Base-by-base conservation (phyloP, 768 basidiomycete species). In the Coprinopsis marcescibilis region DNA sequence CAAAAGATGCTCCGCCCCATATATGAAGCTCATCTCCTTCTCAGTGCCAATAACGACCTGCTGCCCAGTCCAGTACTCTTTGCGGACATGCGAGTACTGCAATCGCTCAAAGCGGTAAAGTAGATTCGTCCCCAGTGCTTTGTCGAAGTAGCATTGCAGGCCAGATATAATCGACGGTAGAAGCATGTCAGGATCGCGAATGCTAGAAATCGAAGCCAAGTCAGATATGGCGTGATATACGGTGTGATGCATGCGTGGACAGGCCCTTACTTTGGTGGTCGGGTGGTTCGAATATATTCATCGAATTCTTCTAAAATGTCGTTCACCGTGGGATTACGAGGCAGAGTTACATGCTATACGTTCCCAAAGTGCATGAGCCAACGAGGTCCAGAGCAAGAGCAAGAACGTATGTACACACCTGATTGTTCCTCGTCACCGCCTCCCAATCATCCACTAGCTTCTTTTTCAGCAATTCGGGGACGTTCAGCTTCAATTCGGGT, bases 371-470 rank as follows among this genome's bases (percentile, higher is more conserved):
- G n/a, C n/a, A n/a, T n/a, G n/a, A n/a, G n/a, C n/a, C n/a, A n/a
- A n/a, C n/a, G n/a, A n/a, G n/a, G n/a, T n/a, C n/a, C n/a, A n/a
- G n/a, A n/a, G n/a, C n/a, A n/a, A n/a, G n/a, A n/a, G n/a, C n/a
- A 12, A 19, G 19, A 43, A 26, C 20, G 13, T 40, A 17, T 15
- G 32, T 41, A 30, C 57, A 65, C 49, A 86, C 95, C 78, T 92
- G 88, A 55, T 83, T 81, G 60, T 93, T 89, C 70, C 96, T 97
- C 44, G 96, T 98, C 30, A 98, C 83, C 3, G 84, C 80, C 65
- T 98, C 95, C 96, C 96, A 99, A 55, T 98, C 96, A 58, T 98
- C 93, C 2, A 98, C 93, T 29, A 99, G 73, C 38, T 86, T 74
- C 24, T 82, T 76, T 63, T 96, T 97, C 52, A 98, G 74, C n/a